phyloP scores from a whole-genome alignment of 805 yeast genomes.

The Kazachstania africana region DNA sequence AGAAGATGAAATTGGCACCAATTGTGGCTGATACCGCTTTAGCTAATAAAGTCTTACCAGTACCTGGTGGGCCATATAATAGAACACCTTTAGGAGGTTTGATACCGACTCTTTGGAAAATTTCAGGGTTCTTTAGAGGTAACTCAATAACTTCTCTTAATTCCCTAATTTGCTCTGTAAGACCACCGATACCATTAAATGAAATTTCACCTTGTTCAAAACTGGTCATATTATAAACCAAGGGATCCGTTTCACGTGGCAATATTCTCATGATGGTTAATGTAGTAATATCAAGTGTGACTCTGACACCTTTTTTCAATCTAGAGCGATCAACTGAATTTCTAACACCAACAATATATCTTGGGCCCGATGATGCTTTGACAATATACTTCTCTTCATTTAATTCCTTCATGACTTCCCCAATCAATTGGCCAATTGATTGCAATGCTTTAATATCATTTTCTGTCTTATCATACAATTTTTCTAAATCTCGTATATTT shows the following conservation, averaged over 20 bases:
- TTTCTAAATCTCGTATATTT: slow-evolving; percentile 72
- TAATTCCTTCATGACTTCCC: slow-evolving; percentile 90
- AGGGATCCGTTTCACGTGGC: slow-evolving; percentile 96
- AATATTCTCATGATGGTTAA: slow-evolving; percentile 93
- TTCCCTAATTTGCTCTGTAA: slow-evolving; percentile 90
- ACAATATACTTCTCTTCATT: slow-evolving; percentile 93
- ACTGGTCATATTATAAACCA: slow-evolving; percentile 95
- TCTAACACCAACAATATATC: slow-evolving; percentile 95
- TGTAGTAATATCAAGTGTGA: slow-evolving; percentile 94
- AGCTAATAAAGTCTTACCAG: slow-evolving; percentile 92
- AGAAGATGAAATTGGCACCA: slow-evolving; percentile 93
- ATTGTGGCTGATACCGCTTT: slow-evolving; percentile 98
- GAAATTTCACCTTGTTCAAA: slow-evolving; percentile 97
- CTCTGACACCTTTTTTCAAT: slow-evolving; percentile 88
- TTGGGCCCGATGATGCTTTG: slow-evolving; percentile 93
- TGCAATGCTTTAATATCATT: slow-evolving; percentile 95
- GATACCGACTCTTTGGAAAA: slow-evolving; percentile 90
- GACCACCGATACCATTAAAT: slow-evolving; percentile 91
- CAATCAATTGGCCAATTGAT: slow-evolving; percentile 93
- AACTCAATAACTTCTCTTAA: slow-evolving; percentile 94
- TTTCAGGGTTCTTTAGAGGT: slow-evolving; percentile 93
- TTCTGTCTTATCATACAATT: slow-evolving; percentile 83
- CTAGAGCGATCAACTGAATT: slow-evolving; percentile 77
- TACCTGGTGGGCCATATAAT: slow-evolving; percentile 97
- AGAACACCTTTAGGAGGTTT: slow-evolving; percentile 98